phyloP scores from a whole-genome alignment of 148 eudicot species.

The Vaccinium darrowii region DNA sequence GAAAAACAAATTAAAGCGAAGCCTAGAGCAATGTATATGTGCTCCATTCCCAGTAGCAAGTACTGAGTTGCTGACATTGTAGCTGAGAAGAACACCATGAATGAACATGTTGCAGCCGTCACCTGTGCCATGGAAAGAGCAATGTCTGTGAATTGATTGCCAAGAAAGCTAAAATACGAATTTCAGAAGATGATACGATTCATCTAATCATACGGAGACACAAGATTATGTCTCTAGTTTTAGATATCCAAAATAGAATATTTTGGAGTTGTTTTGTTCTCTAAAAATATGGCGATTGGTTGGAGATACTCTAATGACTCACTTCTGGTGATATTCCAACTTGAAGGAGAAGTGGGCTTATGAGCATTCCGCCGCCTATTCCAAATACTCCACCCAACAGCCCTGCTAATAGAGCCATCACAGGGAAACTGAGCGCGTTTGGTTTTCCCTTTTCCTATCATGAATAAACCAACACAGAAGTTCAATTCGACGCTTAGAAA shows the following conservation, averaged over 20 bases:
- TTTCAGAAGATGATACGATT: not conserved
- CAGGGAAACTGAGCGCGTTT: constrained; percentile 38
- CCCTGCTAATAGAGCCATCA: constrained; percentile 58
- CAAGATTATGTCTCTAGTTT: no score
- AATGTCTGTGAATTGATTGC: not conserved
- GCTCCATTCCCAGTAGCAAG: constrained; percentile 57
- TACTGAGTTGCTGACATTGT: constrained; percentile 62
- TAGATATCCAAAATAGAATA: no score
- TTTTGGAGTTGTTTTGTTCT: no score
- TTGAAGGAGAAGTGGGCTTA: constrained; percentile 68
- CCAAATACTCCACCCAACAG: constrained; percentile 58
- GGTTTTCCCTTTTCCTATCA: constrained; percentile 30
- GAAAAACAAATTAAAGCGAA: constrained; percentile 41
- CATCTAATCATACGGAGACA: not conserved
- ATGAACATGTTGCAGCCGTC: constrained; percentile 64
- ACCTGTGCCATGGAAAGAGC: constrained; percentile 29
- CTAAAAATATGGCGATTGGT: not conserved
- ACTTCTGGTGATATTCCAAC: constrained; percentile 54
- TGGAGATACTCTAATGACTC: constrained; percentile 12
- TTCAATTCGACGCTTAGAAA: not conserved
- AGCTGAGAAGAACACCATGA: constrained; percentile 66
- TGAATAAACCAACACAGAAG: not conserved
- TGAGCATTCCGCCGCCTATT: constrained; percentile 71
- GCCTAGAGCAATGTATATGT: constrained; percentile 26
- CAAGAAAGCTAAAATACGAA: not conserved